Percentiles rank a stretch among this genome's conserved stretches.
phyloP scores from a whole-genome alignment of 2,329 filamentous ascomycete species.

The Fusarium burgessii region DNA sequence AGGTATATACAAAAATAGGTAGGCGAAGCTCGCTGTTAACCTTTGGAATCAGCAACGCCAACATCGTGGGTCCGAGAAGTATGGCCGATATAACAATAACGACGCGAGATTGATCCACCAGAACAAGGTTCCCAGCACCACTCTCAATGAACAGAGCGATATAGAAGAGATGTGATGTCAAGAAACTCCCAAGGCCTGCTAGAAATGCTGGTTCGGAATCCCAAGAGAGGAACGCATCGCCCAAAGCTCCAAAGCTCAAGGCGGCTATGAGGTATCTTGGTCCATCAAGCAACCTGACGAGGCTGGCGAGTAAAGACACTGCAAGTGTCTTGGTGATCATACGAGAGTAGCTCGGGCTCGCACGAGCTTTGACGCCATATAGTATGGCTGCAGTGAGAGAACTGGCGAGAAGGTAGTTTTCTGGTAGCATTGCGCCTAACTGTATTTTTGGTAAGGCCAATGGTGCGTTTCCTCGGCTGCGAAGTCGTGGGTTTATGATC shows the following conservation, averaged over 20 bases:
- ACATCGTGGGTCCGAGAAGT: rapidly evolving
- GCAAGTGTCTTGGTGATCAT: background rate
- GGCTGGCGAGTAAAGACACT: background rate
- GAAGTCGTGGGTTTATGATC: background rate
- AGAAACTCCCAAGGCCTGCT: background rate
- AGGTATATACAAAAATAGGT: background rate
- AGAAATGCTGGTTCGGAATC: background rate
- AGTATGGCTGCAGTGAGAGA: background rate
- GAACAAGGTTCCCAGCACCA: background rate
- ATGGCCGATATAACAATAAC: background rate
- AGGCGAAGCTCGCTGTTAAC: background rate
- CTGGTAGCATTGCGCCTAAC: background rate
- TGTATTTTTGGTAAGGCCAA: rapidly evolving
- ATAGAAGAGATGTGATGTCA: background rate
- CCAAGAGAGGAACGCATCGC: background rate
- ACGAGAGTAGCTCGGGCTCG: background rate
- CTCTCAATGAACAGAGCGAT: background rate
- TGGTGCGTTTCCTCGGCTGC: background rate
- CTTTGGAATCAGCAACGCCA: rapidly evolving
- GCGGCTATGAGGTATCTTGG: background rate
- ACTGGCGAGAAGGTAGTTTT: background rate
- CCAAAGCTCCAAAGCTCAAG: background rate
- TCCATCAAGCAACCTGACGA: background rate
- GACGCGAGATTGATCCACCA: background rate
- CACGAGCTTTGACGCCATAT: background rate